phyloP scores from a whole-genome alignment of 139 green algal species.

The Trebouxia sp. region DNA sequence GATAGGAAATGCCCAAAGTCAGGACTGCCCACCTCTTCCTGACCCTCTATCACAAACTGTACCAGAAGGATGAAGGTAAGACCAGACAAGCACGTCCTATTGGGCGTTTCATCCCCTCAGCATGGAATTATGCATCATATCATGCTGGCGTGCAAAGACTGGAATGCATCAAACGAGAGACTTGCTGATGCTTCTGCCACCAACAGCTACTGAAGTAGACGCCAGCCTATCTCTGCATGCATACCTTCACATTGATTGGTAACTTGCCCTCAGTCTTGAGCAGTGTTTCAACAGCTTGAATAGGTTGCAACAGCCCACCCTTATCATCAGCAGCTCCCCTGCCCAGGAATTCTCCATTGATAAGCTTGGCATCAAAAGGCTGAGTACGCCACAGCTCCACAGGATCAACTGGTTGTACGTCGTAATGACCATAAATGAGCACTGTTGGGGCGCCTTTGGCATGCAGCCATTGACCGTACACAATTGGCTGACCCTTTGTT shows the following conservation, averaged over 20 bases:
- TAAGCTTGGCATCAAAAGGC: conserved; percentile 52
- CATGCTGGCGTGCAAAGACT: neutral
- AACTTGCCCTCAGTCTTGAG: conserved; percentile 35
- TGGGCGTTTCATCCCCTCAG: too few species aligned
- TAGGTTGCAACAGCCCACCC: conserved; percentile 34
- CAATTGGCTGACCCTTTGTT: conserved; percentile 59
- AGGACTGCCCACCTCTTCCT: conserved; percentile 58
- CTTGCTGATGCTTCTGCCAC: too few species aligned
- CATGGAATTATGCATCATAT: too few species aligned
- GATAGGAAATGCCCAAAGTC: conserved; percentile 59
- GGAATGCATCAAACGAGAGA: too few species aligned
- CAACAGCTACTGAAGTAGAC: too few species aligned
- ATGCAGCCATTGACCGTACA: conserved; percentile 68
- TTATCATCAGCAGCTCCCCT: conserved; percentile 69
- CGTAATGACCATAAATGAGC: conserved; percentile 81
- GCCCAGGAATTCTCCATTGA: conserved; percentile 52
- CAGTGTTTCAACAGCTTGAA: conserved; percentile 50
- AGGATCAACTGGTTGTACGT: conserved; percentile 75
- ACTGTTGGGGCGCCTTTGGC: conserved; percentile 51
- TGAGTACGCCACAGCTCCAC: conserved; percentile 53
- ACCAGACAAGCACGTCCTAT: too few species aligned
- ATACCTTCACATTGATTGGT: conserved; percentile 63
- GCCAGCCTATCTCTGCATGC: neutral
- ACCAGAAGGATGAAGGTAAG: too few species aligned
- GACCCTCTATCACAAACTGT: conserved; percentile 62